Evolutionary conservation across 805 yeast genomes (phyloP), one percentile per base, ranked within the genome.

Genomic region (Lipomyces spencermartinsiae): DNA sequence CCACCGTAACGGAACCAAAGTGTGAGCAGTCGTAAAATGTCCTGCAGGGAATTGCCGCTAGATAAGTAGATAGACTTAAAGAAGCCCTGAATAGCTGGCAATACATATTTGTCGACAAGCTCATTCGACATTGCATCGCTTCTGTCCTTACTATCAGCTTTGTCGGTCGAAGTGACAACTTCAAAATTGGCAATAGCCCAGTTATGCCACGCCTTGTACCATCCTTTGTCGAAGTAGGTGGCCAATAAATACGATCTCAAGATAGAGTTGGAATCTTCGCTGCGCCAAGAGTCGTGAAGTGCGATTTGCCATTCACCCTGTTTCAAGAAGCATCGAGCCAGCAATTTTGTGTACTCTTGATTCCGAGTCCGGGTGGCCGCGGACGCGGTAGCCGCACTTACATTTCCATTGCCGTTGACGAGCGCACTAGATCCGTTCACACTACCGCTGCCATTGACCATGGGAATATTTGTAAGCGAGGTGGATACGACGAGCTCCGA

Each of bases 181-280:
- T 95, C 98, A 77, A 93, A 95, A 78, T 96, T 95, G 0, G 98
- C 98, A 75, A 96, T 82, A 0, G 99, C 99, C 99, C 99, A 95
- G 76, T 93, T 94, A 77, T 95, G 99, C 99, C 99, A 96, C 19
- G 98, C 99, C 76, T 96, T 95, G 76, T 95, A 95, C 97, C 99
- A 95, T 31, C 86, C 85, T 46, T 86, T 83, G 77, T 95, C 98
- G 78, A 95, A 94, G 77, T 93, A 97, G 0, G 99, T 94, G 0
- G 99, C 98, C 71, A 95, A 82, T 64, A 95, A 81, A 77, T 92
- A 95, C 0, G 98, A 93, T 12, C 98, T 97, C 67, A 95, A 80
- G 71, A 95, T 92, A 1, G 93, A 90, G 57, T 92, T 93, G 0
- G 93, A 88, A n/a, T 75, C 79, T 6, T 82, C 78, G 66, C 85